Conservation (phyloP, 805 yeast genomes). For the Metschnikowia picachoensis region DNA sequence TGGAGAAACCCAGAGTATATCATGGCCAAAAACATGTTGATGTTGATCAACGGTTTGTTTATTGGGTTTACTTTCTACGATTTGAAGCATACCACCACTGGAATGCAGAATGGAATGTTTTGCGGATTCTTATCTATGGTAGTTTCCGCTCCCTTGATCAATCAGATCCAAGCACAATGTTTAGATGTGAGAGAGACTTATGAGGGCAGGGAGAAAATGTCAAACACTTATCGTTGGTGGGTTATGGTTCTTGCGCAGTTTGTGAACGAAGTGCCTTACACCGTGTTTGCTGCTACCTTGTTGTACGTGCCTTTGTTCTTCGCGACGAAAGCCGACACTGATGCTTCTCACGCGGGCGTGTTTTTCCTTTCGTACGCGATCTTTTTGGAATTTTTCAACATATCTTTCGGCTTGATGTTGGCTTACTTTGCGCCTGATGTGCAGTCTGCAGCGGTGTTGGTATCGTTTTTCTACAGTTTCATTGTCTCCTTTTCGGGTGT, state of each 20-base stretch:
- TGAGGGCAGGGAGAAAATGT: slow-evolving; percentile 67
- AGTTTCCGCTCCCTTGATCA: slow-evolving; percentile 51
- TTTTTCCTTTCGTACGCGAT: slow-evolving; percentile 46
- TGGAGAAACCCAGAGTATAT: slow-evolving; percentile 19
- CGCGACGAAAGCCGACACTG: slow-evolving; percentile 20
- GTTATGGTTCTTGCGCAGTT: slow-evolving; percentile 51
- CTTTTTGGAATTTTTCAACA: slow-evolving; percentile 39
- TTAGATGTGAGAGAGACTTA: slow-evolving; percentile 55
- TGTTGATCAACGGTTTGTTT: slow-evolving; percentile 41
- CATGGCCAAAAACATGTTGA: slow-evolving; percentile 16
- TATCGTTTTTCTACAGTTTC: slow-evolving; percentile 54
- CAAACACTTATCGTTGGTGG: slow-evolving; percentile 74
- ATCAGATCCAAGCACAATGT: slow-evolving; percentile 62
- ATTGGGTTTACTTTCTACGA: slow-evolving; percentile 34
- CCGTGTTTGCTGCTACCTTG: slow-evolving; percentile 25
- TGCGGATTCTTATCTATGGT: slow-evolving; percentile 51
- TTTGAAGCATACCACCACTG: slow-evolving; percentile 20
- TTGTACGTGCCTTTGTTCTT: slow-evolving; percentile 41
- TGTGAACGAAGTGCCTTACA: slow-evolving; percentile 60
- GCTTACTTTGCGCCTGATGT: slow-evolving; percentile 61
- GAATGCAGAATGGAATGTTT: slow-evolving; percentile 43
- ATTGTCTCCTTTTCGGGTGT: slow-evolving; percentile 52
- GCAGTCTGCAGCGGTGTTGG: slow-evolving; percentile 62
- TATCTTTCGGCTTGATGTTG: slow-evolving; percentile 46
- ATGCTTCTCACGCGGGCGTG: slow-evolving; percentile 28